These are phyloP conservation scores for Jacaranda mimosifolia DNA, from an alignment of 257 asterid genomes.

Conservation along the genomic window DNA sequence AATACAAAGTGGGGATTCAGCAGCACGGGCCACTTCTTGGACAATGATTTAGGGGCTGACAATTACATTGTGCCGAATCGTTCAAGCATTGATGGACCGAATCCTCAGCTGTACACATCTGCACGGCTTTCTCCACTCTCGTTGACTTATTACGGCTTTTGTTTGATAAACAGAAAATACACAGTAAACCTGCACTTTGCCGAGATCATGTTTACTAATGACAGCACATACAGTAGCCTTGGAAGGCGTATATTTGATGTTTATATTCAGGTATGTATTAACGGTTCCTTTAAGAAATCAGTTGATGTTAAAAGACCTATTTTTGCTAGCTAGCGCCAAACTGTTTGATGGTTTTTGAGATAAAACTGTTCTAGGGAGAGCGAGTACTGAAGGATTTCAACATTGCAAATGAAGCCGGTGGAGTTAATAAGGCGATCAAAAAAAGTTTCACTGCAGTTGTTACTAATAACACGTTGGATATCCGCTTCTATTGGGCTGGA, in stretches of 20 bases:
- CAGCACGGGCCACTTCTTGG: constrained; percentile 72
- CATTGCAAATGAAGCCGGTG: constrained; percentile 79
- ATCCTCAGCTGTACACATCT: constrained; percentile 48
- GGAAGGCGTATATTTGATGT: constrained; percentile 82
- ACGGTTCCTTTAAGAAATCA: background rate
- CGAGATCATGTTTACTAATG: constrained; percentile 68
- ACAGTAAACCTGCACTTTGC: constrained; percentile 81
- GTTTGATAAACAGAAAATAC: constrained; percentile 68
- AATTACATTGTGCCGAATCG: constrained; percentile 34
- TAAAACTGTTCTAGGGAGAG: constrained; percentile 55
- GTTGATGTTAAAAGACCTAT: background rate
- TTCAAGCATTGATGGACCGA: constrained; percentile 48
- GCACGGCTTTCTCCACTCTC: constrained; percentile 67
- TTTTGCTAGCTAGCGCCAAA: background rate
- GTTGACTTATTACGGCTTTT: constrained; percentile 63
- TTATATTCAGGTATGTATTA: constrained; percentile 66
- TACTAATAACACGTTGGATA: constrained; percentile 59
- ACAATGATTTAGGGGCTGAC: constrained; percentile 41
- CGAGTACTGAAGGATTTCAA: constrained; percentile 74
- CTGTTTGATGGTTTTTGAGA: background rate
- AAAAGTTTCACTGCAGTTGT: constrained; percentile 61
- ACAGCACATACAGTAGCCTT: constrained; percentile 57
- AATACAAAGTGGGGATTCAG: constrained; percentile 64
- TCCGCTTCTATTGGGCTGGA: constrained; percentile 90
- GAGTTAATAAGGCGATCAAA: constrained; percentile 59